These are phyloP conservation scores for Clitocybe nebularis DNA, from an alignment of 1,284 basidiomycete species.

Conservation along the genomic window DNA sequence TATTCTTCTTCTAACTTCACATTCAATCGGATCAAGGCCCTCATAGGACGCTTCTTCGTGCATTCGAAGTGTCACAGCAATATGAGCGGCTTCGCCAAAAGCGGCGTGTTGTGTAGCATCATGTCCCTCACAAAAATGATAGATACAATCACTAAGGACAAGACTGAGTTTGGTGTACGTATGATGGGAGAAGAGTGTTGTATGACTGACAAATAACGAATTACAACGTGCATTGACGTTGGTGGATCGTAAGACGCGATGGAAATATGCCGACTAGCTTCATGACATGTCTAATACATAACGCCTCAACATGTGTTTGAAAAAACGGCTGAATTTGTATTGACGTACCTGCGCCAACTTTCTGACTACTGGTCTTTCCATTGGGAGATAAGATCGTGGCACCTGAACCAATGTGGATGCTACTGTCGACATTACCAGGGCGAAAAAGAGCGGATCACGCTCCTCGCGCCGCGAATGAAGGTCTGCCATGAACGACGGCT, in stretches of 20 bases:
- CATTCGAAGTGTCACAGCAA: conserved; percentile 76
- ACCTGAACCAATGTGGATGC: conserved; percentile 82
- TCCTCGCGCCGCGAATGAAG: conserved; percentile 74
- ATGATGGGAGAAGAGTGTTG: conserved; percentile 1
- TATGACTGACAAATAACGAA: conserved; percentile 73
- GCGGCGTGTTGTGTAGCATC: conserved; percentile 82
- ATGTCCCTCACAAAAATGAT: conserved; percentile 85
- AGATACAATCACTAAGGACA: conserved; percentile 62
- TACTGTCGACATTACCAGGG: conserved; percentile 81
- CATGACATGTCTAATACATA: conserved; percentile 57
- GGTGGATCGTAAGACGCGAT: conserved; percentile 79
- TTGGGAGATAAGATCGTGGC: conserved; percentile 75
- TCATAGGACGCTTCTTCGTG: conserved; percentile 81
- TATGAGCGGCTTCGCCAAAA: conserved; percentile 79
- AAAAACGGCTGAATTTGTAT: conserved; percentile 2
- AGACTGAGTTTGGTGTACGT: conserved; percentile 10
- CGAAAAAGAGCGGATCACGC: conserved; percentile 81
- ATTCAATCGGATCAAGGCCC: conserved; percentile 79
- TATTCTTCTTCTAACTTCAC: conserved; percentile 73
- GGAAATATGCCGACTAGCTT: conserved; percentile 76
- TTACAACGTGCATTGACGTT: conserved; percentile 74
- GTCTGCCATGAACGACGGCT: conserved; percentile 84
- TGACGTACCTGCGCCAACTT: conserved; percentile 58
- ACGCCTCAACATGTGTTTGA: conserved; percentile 4
- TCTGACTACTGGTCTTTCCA: conserved; percentile 73